These are phyloP conservation scores for Citrullus amarus DNA, from an alignment of 306 rosid genomes.

Conservation along the genomic window DNA sequence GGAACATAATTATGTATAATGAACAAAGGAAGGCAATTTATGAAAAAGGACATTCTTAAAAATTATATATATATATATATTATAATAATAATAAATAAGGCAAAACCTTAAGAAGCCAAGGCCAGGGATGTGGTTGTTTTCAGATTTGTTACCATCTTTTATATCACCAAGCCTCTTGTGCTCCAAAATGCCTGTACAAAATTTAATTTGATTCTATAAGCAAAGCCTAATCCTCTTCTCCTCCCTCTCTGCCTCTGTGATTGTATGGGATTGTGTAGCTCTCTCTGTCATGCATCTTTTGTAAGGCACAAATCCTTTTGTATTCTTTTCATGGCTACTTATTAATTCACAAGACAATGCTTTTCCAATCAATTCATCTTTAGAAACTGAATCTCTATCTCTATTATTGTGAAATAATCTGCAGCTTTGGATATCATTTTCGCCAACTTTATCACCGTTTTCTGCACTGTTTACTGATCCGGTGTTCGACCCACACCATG, in stretches of 20 bases:
- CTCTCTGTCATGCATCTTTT: constrained; percentile 49
- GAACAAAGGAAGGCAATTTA: not conserved
- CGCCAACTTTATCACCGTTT: constrained; percentile 18
- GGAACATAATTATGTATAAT: not conserved
- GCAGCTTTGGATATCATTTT: constrained; percentile 16
- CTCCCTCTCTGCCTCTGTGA: constrained; percentile 25
- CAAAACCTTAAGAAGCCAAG: not conserved
- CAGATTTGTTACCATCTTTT: not conserved
- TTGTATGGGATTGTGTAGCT: constrained; percentile 13
- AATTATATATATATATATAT: not conserved
- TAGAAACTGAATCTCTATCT: not conserved
- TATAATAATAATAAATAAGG: not conserved
- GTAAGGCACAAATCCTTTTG: constrained; percentile 62
- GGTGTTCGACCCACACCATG: constrained; percentile 34
- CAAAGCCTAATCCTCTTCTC: constrained; percentile 38
- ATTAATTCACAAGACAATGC: constrained; percentile 25
- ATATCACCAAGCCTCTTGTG: not conserved
- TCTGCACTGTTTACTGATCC: constrained; percentile 28
- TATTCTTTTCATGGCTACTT: constrained; percentile 7
- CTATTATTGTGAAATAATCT: not conserved
- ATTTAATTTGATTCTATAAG: constrained; percentile 21
- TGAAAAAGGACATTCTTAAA: not conserved
- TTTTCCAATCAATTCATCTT: constrained; percentile 14
- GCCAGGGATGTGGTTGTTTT: not conserved
- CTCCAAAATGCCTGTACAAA: not conserved